A percentile compares a stretch with the other conserved stretches of the same genome.
phyloP scores from a whole-genome alignment of 805 yeast species.

The Kluyveromyces starmeri region DNA sequence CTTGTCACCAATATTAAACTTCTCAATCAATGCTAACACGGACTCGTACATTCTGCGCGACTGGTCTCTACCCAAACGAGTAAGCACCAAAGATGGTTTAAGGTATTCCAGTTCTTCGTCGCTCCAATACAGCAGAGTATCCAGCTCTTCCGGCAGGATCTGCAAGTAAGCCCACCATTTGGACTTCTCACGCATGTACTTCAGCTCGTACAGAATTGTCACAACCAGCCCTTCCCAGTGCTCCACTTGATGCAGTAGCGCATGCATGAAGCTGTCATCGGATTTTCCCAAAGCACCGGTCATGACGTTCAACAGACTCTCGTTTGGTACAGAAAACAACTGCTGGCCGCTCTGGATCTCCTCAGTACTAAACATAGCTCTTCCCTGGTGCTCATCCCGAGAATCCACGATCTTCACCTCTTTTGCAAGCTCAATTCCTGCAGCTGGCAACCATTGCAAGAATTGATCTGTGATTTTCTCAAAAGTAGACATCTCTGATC shows the following conservation, averaged over 20 bases:
- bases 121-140: conserved; percentile 75
- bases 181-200: conserved; percentile 36
- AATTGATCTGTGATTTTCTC: conserved; percentile 33
- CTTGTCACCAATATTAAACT: conserved; percentile 30
- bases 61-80: conserved; percentile 60
- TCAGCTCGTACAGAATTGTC: conserved; percentile 53
- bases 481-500: conserved; percentile 21
- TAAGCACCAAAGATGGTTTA: conserved; percentile 60
- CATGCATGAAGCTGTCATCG: conserved; percentile 25
- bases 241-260: conserved; percentile 32
- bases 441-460: conserved; percentile 35
- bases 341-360: conserved; percentile 55
- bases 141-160: conserved; percentile 56
- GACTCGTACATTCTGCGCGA: conserved; percentile 53
- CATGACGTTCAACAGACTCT: conserved; percentile 46
- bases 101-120: conserved; percentile 48
- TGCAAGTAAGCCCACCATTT: conserved; percentile 65
- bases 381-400: conserved; percentile 54
- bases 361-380: conserved; percentile 61
- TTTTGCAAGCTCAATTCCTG: conserved; percentile 36
- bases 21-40: conserved; percentile 18
- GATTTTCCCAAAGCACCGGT: conserved; percentile 40
- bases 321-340: conserved; percentile 62
- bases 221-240: conserved; percentile 78
- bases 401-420: conserved; percentile 56